phyloP scores from a whole-genome alignment of 768 basidiomycete species.

The Xanthoconium stramineum region DNA sequence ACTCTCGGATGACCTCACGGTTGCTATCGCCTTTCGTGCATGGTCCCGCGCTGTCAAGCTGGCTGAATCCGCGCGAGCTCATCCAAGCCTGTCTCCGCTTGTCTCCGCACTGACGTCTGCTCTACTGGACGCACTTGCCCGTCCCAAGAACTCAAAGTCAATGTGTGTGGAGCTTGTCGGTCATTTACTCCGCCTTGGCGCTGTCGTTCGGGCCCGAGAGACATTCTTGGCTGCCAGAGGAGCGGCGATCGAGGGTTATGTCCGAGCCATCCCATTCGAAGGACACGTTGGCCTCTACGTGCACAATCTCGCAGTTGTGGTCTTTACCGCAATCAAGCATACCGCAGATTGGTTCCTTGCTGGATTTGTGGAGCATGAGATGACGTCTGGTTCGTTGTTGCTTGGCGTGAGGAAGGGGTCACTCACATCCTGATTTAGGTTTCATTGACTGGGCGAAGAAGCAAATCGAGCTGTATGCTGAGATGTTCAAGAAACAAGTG shows the following conservation, averaged over 20 bases:
- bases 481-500: slow-evolving; percentile 87
- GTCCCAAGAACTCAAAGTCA: slow-evolving; percentile 74
- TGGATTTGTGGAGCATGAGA: slow-evolving; percentile 93
- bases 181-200: slow-evolving; percentile 70
- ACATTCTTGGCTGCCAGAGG: slow-evolving; percentile 81
- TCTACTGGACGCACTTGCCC: slow-evolving; percentile 70
- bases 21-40: slow-evolving; percentile 83
- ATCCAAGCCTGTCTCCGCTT: slow-evolving; percentile 58
- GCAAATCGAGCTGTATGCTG: slow-evolving; percentile 78
- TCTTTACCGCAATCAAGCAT: slow-evolving; percentile 94
- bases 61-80: slow-evolving; percentile 80
- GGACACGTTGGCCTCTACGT: slow-evolving; percentile 85
- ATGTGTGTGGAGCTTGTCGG: slow-evolving; percentile 67
- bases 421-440: slow-evolving; percentile 42
- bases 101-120: slow-evolving; percentile 66
- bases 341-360: slow-evolving; percentile 98
- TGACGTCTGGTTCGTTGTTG: slow-evolving; percentile 73
- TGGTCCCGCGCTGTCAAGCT: slow-evolving; percentile 86
- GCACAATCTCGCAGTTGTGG: slow-evolving; percentile 81
- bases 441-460: slow-evolving; percentile 93
- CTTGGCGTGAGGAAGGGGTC: neutral
- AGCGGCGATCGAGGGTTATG: slow-evolving; percentile 67
- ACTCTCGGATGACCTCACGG: slow-evolving; percentile 87
- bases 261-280: slow-evolving; percentile 88
- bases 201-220: slow-evolving; percentile 72